Percentiles rank a stretch among this genome's conserved stretches.
These are phyloP conservation scores for Aspergillus pseudonomiae DNA, from an alignment of 2,329 filamentous ascomycete genomes.

Conservation along the genomic window DNA sequence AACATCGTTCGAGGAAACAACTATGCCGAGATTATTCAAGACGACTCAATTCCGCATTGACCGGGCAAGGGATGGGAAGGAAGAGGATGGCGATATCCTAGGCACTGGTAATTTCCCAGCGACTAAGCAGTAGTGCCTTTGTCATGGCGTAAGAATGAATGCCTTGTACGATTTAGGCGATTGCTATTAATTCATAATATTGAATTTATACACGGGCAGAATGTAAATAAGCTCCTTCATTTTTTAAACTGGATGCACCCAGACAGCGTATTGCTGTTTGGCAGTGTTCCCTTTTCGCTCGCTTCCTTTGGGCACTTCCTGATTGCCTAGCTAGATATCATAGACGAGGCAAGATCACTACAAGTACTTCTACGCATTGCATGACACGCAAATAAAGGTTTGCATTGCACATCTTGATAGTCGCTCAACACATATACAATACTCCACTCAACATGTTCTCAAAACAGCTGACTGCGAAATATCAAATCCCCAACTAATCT, in stretches of 20 bases:
- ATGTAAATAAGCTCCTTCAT: not conserved
- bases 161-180: no score
- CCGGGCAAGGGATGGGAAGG: slow-evolving; percentile 24
- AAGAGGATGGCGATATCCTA: slow-evolving; percentile 33
- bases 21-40: slow-evolving; percentile 35
- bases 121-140: not conserved
- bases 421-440: not conserved
- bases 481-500: not conserved
- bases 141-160: not conserved
- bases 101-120: slow-evolving; percentile 18
- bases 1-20: slow-evolving; percentile 28
- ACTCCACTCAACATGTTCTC: no score
- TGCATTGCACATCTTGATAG: not conserved
- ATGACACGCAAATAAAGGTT: not conserved
- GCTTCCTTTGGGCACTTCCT: not conserved
- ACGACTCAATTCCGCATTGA: slow-evolving; percentile 29
- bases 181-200: not conserved
- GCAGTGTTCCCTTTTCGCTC: no score
- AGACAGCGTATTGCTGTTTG: no score
- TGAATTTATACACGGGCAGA: not conserved
- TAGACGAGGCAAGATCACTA: not conserved
- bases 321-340: not conserved
- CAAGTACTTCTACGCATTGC: not conserved
- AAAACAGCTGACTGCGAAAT: not conserved
- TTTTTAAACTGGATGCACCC: not conserved